Conservation (phyloP, 1,284 basidiomycete species). For the Leccinum proximum region DNA sequence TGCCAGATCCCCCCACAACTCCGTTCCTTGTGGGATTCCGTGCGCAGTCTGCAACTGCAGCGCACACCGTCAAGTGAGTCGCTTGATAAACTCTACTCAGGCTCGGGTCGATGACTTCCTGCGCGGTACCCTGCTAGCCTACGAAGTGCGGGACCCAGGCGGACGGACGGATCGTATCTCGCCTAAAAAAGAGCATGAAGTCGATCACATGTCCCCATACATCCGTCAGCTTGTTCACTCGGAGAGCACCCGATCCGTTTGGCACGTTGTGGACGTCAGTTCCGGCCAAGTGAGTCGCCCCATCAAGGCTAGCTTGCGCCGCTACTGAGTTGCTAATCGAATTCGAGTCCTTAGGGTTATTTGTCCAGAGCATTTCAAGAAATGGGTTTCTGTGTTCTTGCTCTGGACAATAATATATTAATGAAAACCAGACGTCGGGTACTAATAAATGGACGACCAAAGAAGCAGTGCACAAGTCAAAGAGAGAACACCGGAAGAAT, state of each 20-base stretch:
- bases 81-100: not conserved
- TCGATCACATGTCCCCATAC: constrained; percentile 42
- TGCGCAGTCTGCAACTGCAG: constrained; percentile 28
- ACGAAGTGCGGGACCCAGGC: constrained; percentile 8
- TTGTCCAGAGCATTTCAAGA: constrained; percentile 42
- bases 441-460: constrained; percentile 35
- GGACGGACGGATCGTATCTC: constrained; percentile 40
- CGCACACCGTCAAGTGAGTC: constrained; percentile 20
- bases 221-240: constrained; percentile 27
- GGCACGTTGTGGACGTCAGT: constrained; percentile 48
- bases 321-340: constrained; percentile 1
- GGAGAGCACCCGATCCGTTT: constrained; percentile 17
- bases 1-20: constrained; percentile 27
- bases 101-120: not conserved
- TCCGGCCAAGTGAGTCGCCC: constrained; percentile 45
- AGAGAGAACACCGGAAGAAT: constrained; percentile 7
- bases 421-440: constrained; percentile 39
- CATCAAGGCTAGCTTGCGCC: not conserved
- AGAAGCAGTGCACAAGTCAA: constrained; percentile 18
- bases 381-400: constrained; percentile 41
- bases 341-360: constrained; percentile 38
- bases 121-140: constrained; percentile 7
- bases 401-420: constrained; percentile 41
- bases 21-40: constrained; percentile 20
- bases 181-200: constrained; percentile 53